These are phyloP conservation scores for Sphenostylis stenocarpa DNA, from an alignment of 306 rosid species.

Conservation along the genomic window DNA sequence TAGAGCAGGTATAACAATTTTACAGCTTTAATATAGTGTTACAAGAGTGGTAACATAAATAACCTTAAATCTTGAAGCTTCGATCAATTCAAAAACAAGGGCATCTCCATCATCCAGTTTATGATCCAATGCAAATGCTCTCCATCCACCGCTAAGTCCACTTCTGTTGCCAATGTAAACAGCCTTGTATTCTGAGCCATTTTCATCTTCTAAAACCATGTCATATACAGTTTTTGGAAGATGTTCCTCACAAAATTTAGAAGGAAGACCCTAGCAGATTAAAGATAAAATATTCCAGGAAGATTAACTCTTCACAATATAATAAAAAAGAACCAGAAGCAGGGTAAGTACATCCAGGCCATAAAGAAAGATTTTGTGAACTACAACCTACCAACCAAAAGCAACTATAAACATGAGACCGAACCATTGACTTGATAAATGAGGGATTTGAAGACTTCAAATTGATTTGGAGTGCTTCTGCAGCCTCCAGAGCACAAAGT, in stretches of 20 bases:
- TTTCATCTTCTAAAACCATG: conserved; percentile 67
- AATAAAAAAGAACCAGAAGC: neutral
- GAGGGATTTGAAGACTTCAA: conserved; percentile 52
- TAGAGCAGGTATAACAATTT: neutral
- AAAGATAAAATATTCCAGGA: conserved; percentile 9
- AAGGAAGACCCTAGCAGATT: conserved; percentile 58
- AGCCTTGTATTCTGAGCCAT: conserved; percentile 54
- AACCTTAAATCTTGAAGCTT: conserved; percentile 67
- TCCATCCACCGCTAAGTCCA: conserved; percentile 87
- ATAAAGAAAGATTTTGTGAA: neutral
- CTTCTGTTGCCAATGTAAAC: conserved; percentile 53
- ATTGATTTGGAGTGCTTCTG: conserved; percentile 51
- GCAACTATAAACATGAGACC: conserved; percentile 89
- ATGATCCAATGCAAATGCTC: conserved; percentile 79
- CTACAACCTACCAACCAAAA: conserved; percentile 80
- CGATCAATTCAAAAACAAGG: conserved; percentile 65
- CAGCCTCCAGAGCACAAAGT: conserved; percentile 51
- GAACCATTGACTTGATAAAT: conserved; percentile 73
- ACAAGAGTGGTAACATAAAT: neutral
- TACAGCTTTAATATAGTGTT: neutral
- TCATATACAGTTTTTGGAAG: conserved; percentile 47
- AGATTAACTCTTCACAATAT: neutral
- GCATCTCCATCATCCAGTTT: conserved; percentile 86
- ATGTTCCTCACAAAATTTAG: conserved; percentile 56
- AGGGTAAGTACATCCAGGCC: neutral